These are phyloP conservation scores for Annona squamosa DNA, from an alignment of 164 flowering plant species.

Conservation along the genomic window DNA sequence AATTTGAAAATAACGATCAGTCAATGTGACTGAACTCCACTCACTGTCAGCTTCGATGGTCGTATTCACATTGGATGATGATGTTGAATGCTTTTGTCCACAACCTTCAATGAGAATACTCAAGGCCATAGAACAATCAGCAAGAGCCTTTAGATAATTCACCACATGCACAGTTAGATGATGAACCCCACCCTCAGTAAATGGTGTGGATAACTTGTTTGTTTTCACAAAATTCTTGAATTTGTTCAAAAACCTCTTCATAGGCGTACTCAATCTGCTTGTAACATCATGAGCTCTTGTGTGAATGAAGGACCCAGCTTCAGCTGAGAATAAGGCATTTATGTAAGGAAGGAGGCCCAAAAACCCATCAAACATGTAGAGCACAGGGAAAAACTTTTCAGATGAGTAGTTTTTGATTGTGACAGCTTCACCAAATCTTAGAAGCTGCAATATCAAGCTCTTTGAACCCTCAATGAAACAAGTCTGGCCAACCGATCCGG, in stretches of 20 bases:
- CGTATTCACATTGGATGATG: constrained; percentile 23
- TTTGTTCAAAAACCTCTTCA: background rate
- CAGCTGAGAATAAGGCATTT: constrained; percentile 5
- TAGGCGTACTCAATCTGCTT: constrained; percentile 1
- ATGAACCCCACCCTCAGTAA: constrained; percentile 6
- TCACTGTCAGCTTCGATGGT: constrained; percentile 22
- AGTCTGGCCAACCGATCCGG: background rate
- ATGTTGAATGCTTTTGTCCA: constrained; percentile 21
- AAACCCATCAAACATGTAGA: constrained; percentile 8
- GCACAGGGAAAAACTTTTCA: constrained; percentile 2
- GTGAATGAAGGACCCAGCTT: background rate
- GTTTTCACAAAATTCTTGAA: constrained; percentile 1
- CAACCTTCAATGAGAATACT: constrained; percentile 34
- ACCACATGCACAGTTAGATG: constrained; percentile 8
- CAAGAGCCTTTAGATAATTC: constrained; percentile 7
- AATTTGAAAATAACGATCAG: constrained; percentile 35
- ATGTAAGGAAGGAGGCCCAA: constrained; percentile 3
- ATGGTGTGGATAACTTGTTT: background rate
- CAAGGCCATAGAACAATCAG: background rate
- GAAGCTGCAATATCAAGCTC: constrained; percentile 6
- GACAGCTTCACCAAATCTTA: constrained; percentile 8
- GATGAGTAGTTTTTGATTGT: constrained; percentile 1
- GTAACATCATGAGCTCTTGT: constrained; percentile 1
- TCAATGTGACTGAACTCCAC: constrained; percentile 25
- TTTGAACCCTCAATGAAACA: constrained; percentile 8